Conservation (phyloP, 2,329 filamentous ascomycete genomes). For the Penicillium brasilianum region DNA sequence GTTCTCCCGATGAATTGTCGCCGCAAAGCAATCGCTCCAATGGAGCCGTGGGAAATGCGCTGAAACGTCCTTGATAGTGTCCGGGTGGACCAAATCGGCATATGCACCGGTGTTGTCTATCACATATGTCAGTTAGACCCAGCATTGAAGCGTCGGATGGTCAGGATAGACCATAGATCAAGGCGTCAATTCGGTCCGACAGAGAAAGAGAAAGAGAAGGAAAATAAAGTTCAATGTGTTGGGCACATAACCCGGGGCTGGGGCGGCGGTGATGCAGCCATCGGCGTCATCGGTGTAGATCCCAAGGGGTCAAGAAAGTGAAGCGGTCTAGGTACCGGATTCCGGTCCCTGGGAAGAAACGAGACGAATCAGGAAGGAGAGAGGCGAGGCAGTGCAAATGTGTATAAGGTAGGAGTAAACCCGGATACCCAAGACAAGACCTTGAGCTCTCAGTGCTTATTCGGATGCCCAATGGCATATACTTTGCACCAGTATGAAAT, state of each 20-base stretch:
- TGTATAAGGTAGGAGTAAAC: no score
- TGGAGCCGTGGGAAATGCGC: conserved; percentile 61
- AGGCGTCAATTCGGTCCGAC: background rate
- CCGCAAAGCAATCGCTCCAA: conserved; percentile 70
- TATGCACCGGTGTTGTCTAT: conserved; percentile 68
- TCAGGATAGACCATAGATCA: background rate
- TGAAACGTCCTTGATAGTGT: conserved; percentile 65
- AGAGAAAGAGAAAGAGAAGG: no score
- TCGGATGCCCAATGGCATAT: no score
- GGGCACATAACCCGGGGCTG: background rate
- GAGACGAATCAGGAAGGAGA: background rate
- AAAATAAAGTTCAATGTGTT: background rate
- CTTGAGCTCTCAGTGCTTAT: no score
- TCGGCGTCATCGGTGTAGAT: background rate
- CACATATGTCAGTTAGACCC: background rate
- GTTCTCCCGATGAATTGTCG: conserved; percentile 65
- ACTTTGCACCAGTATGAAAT: no score
- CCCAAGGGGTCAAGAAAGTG: background rate
- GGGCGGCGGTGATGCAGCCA: background rate
- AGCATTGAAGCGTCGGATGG: fast-evolving
- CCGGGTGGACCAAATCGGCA: conserved; percentile 58
- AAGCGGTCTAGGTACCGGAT: background rate
- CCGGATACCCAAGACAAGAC: no score
- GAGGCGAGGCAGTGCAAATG: background rate
- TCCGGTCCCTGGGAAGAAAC: background rate